phyloP scores from a whole-genome alignment of 2,329 filamentous ascomycete species.

The Monilinia fructigena region DNA sequence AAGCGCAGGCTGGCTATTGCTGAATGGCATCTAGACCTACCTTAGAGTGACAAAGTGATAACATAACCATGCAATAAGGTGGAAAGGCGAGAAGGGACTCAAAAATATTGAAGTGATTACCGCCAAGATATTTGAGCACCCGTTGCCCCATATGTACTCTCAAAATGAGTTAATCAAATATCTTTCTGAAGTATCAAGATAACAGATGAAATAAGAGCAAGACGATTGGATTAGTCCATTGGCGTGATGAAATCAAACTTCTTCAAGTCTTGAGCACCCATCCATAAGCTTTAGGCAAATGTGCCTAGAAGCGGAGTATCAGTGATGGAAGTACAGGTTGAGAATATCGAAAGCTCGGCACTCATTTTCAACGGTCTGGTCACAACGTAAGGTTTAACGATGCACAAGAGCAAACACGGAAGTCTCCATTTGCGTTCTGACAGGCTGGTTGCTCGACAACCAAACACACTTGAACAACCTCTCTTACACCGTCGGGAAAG shows the following conservation, averaged over 20 bases:
- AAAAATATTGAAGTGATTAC: neutral
- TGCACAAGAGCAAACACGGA: neutral
- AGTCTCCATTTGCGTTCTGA: neutral
- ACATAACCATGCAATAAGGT: neutral
- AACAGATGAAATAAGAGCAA: neutral
- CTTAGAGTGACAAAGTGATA: neutral
- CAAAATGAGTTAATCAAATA: neutral
- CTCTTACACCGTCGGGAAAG: slow-evolving; percentile 3
- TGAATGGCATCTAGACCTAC: neutral
- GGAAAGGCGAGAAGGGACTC: neutral
- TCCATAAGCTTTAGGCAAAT: neutral
- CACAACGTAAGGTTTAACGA: neutral
- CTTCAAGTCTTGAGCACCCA: neutral
- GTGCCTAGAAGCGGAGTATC: neutral
- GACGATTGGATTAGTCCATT: neutral
- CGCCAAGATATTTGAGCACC: neutral
- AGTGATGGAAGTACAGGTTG: neutral
- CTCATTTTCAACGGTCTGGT: neutral
- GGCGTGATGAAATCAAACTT: neutral
- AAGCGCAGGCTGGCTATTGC: neutral
- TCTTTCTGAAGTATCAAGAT: neutral
- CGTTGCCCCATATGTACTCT: neutral
- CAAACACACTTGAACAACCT: neutral
- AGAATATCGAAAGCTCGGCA: neutral
- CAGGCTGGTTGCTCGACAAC: neutral